Evolutionary conservation across 495 filamentous ascomycete species (phyloP).

Genomic region (Podospora pseudocomata): DNA sequence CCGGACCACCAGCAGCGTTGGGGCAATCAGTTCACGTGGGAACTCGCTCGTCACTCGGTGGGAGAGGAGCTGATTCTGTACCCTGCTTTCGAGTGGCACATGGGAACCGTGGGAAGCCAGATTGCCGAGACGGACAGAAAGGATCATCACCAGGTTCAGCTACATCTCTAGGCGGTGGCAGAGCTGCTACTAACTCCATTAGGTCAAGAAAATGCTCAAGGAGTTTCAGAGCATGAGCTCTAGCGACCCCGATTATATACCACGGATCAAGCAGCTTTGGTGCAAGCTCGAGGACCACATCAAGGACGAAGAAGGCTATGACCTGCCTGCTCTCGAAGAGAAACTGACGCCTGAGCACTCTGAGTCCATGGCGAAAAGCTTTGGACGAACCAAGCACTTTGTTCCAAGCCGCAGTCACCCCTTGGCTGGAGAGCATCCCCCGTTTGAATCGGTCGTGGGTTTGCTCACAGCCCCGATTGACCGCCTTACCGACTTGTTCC

Average conservation of each 20-base stretch:
- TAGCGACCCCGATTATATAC: slow-evolving; percentile 5
- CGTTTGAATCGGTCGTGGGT: slow-evolving; percentile 11
- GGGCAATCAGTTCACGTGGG: slow-evolving; percentile 12
- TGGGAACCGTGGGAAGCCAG: slow-evolving; percentile 2
- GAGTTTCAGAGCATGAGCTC: slow-evolving; percentile 7
- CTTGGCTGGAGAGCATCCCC: slow-evolving; percentile 5
- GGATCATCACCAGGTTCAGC: slow-evolving; percentile 8
- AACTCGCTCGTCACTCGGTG: slow-evolving; percentile 7
- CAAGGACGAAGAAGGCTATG: slow-evolving; percentile 10
- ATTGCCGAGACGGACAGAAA: slow-evolving; percentile 10
- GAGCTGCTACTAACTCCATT: not conserved
- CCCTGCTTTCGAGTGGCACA: slow-evolving; percentile 11
- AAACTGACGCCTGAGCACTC: slow-evolving; percentile 8
- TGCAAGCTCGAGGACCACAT: slow-evolving; percentile 12
- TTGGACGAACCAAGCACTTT: slow-evolving; percentile 5
- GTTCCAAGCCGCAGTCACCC: slow-evolving; percentile 7
- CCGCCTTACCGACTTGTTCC: not conserved
- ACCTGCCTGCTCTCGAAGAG: slow-evolving; percentile 10
- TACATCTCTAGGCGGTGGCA: not conserved
- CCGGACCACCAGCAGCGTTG: slow-evolving; percentile 4
- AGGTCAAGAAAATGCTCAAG: slow-evolving; percentile 8
- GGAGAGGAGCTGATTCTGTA: slow-evolving; percentile 8
- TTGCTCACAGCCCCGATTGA: slow-evolving; percentile 4
- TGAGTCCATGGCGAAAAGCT: slow-evolving; percentile 6
- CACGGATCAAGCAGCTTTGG: slow-evolving; percentile 5